phyloP scores from a whole-genome alignment of 345 rosid species.

The Raphanus raphanistrum region DNA sequence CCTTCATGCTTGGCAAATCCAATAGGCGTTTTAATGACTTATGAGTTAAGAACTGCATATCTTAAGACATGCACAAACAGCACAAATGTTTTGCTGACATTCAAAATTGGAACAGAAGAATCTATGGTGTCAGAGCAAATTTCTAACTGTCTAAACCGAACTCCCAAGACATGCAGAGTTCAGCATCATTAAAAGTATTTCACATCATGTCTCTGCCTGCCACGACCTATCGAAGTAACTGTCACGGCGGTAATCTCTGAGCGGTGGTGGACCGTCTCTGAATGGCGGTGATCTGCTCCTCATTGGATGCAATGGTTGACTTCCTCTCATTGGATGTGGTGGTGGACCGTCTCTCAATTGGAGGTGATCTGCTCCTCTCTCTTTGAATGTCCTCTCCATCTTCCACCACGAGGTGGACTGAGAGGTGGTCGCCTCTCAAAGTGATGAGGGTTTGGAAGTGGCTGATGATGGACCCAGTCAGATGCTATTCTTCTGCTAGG shows the following conservation, averaged over 20 bases:
- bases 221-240: slow-evolving; percentile 49
- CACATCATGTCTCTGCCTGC: slow-evolving; percentile 51
- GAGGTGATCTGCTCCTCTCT: slow-evolving; percentile 83
- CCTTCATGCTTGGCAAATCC: too few relatives aligned
- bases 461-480: slow-evolving; percentile 58
- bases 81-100: too few relatives aligned
- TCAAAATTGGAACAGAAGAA: too few relatives aligned
- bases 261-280: slow-evolving; percentile 47
- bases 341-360: slow-evolving; percentile 51
- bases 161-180: slow-evolving; percentile 16
- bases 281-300: neutral
- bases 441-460: slow-evolving; percentile 57
- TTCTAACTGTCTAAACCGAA: neutral
- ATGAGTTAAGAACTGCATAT: too few relatives aligned
- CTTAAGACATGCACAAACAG: too few relatives aligned
- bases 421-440: slow-evolving; percentile 54
- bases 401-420: slow-evolving; percentile 50
- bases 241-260: slow-evolving; percentile 57
- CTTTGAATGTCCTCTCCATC: slow-evolving; percentile 68
- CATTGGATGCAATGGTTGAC: slow-evolving; percentile 1
- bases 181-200: slow-evolving; percentile 38
- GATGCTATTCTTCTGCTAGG: slow-evolving; percentile 58
- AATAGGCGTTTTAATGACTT: too few relatives aligned
- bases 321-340: slow-evolving; percentile 48
- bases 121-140: too few relatives aligned